phyloP scores from a whole-genome alignment of 164 flowering plant genomes.

The Chimonanthus praecox region DNA sequence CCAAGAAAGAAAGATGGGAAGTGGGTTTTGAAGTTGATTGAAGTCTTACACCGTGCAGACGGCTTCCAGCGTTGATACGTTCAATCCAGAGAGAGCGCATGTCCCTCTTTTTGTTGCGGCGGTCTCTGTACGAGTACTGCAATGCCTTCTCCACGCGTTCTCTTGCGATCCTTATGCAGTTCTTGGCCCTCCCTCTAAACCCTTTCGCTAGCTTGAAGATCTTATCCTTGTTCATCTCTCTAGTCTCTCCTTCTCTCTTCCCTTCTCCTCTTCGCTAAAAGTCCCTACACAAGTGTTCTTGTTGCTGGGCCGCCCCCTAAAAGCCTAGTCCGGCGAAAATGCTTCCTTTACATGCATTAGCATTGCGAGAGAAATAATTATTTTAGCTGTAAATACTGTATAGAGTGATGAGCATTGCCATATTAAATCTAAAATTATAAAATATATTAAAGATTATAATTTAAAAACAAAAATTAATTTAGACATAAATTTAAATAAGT shows the following conservation, averaged over 20 bases:
- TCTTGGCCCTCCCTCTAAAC: slow-evolving; percentile 85
- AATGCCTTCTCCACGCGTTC: slow-evolving; percentile 93
- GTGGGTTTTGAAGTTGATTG: background rate
- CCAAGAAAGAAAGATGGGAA: background rate
- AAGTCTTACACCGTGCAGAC: slow-evolving; percentile 62
- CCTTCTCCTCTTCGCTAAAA: background rate
- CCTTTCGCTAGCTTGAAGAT: slow-evolving; percentile 82
- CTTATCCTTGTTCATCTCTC: slow-evolving; percentile 24
- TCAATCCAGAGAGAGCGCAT: slow-evolving; percentile 96
- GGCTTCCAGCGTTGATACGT: slow-evolving; percentile 83
- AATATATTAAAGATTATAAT: too few relatives aligned
- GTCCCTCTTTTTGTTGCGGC: slow-evolving; percentile 91
- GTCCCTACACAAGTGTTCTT: too few relatives aligned
- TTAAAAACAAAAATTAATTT: too few relatives aligned
- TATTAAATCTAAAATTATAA: too few relatives aligned
- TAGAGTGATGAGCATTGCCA: too few relatives aligned
- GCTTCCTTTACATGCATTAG: too few relatives aligned
- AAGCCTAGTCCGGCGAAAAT: too few relatives aligned
- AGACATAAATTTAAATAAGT: too few relatives aligned
- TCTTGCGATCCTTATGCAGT: slow-evolving; percentile 84
- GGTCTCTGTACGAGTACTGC: slow-evolving; percentile 81
- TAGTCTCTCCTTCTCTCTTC: background rate
- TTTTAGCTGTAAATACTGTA: too few relatives aligned
- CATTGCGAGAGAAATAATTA: too few relatives aligned
- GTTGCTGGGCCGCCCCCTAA: too few relatives aligned